Base-by-base conservation (phyloP, 305 asterid species). In the Fraxinus latifolia region DNA sequence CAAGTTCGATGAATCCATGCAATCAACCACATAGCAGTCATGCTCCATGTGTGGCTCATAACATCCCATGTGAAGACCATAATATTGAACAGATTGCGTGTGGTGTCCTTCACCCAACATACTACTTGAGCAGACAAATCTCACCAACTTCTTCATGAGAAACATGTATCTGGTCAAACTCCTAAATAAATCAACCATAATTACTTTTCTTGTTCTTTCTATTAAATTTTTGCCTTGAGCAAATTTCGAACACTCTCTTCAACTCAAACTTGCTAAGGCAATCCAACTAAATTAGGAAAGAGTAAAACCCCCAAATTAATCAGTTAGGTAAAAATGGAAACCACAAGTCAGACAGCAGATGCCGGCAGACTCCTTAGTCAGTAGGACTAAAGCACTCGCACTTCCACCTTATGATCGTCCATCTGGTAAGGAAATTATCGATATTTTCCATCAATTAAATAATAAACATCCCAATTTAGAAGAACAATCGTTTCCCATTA, bases 231-330 rank as follows among this genome's bases (percentile, higher is more conserved):
- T 44, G n/a, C 37, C 70, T 32, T 4, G 34, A 77, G 53, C 53
- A 50, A 50, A 72, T 32, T 5, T 65, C 50, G 1, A 47, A 62
- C 50, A 7, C 68, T 21, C 68, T 32, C 75, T 23, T 44, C 82
- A 37, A 68, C 82, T 77, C 60, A 39, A 27, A 77, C 55, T 58
- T 65, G 76, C 27, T 21, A 39, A 17, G 21, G 36, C 5, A 23
- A 81, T 19, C 21, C 37, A 47, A 81, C 79, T 11, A 74, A 58
- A 58, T 53, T 8, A 50, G 74, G 17, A 31, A 81, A 14, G 74
- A 72, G 79, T 7, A 19, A 67, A 82, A 84, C 19, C 44, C 78
- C 79, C 27, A 5, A 47, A 27, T 7, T 14, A 42, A 73, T 62
- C 73, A 77, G 37, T 72, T 50, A 53, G 74, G 76, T 75, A 23